Conservation (phyloP, 805 yeast genomes). For the Ogataea haglerorum region DNA sequence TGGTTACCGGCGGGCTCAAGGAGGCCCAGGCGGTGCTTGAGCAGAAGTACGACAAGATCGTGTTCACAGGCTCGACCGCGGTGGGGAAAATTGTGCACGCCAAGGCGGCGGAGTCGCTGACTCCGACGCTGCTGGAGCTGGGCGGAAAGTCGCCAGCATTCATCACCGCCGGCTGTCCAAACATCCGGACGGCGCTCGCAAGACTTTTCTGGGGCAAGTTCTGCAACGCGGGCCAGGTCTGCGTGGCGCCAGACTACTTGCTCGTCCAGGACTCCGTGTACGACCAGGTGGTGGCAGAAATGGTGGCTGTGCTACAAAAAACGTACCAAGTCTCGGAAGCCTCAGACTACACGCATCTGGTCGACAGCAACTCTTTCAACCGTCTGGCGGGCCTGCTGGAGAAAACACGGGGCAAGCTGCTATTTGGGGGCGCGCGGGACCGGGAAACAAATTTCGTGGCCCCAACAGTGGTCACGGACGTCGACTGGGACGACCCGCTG, state of each 20-base stretch:
- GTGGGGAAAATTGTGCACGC: conserved; percentile 77
- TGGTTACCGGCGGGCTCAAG: conserved; percentile 70
- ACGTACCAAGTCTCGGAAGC: conserved; percentile 42
- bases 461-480: conserved; percentile 71
- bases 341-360: conserved; percentile 55
- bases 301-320: conserved; percentile 38
- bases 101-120: conserved; percentile 80
- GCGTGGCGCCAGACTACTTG: conserved; percentile 85
- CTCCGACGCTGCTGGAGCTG: conserved; percentile 77
- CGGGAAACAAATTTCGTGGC: conserved; percentile 47
- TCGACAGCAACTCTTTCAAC: conserved; percentile 51
- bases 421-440: conserved; percentile 42
- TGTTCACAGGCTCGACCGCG: conserved; percentile 75
- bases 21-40: conserved; percentile 55
- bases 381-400: conserved; percentile 43
- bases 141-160: conserved; percentile 93
- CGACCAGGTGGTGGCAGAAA: conserved; percentile 46
- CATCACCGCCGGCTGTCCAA: conserved; percentile 49
- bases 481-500: conserved; percentile 59
- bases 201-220: conserved; percentile 78
- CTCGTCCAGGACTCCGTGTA: conserved; percentile 60
- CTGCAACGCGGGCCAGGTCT: conserved; percentile 83
- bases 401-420: conserved; percentile 49
- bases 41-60: conserved; percentile 72
- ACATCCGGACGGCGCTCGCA: conserved; percentile 35